These are phyloP conservation scores for Peltaster fructicola DNA, from an alignment of 2,329 filamentous ascomycete genomes.

Conservation along the genomic window DNA sequence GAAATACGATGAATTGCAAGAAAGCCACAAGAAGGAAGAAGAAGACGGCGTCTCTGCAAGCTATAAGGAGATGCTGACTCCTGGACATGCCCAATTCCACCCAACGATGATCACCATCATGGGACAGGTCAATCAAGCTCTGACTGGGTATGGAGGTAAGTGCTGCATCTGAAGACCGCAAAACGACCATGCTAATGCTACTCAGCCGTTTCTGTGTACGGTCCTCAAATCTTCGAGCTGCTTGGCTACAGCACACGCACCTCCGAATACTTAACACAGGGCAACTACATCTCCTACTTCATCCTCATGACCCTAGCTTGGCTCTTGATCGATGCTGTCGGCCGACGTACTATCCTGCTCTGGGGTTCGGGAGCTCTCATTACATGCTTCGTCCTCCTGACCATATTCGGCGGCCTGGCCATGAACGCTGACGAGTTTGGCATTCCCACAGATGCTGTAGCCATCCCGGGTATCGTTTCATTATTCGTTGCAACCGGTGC, in stretches of 20 bases:
- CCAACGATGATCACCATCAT: constrained; percentile 43
- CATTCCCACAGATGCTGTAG: constrained; percentile 26
- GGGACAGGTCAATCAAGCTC: constrained; percentile 44
- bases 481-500: constrained; percentile 41
- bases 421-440: constrained; percentile 21
- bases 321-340: constrained; percentile 39
- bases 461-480: constrained; percentile 33
- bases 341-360: constrained; percentile 36
- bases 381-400: constrained; percentile 33
- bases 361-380: constrained; percentile 34
- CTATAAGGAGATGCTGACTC: constrained; percentile 41
- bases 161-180: too few species aligned
- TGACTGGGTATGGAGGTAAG: constrained; percentile 27
- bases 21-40: constrained; percentile 32
- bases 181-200: constrained; percentile 2
- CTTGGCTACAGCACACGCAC: constrained; percentile 35
- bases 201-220: constrained; percentile 42
- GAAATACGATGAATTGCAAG: constrained; percentile 32
- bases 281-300: constrained; percentile 45
- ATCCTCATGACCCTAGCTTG: constrained; percentile 44
- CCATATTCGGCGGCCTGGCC: constrained; percentile 33
- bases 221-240: constrained; percentile 45
- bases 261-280: constrained; percentile 40
- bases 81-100: constrained; percentile 38
- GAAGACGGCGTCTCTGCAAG: constrained; percentile 25